Conservation (phyloP, 441 rosid genomes). For the Gossypium gossypioides region DNA sequence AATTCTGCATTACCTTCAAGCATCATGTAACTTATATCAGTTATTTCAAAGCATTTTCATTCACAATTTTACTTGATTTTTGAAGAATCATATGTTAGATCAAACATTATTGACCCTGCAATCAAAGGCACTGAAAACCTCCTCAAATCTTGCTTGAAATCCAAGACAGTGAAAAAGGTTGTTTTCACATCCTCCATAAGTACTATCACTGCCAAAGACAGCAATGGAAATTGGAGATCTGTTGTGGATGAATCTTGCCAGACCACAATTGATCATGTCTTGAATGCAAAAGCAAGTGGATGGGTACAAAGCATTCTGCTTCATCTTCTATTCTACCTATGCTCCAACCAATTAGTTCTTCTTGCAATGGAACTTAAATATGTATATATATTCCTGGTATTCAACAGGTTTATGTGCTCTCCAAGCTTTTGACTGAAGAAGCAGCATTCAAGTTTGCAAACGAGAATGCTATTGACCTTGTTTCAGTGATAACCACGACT, state of each 20-base stretch:
- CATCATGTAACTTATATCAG: background rate
- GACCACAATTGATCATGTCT: conserved; percentile 34
- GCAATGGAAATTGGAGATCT: conserved; percentile 39
- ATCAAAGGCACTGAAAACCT: conserved; percentile 56
- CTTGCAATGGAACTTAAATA: background rate
- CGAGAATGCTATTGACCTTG: conserved; percentile 48
- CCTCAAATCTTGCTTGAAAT: conserved; percentile 57
- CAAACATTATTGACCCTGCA: conserved; percentile 58
- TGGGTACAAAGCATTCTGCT: conserved; percentile 39
- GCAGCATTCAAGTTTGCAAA: conserved; percentile 58
- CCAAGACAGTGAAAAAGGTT: conserved; percentile 57
- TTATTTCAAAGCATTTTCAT: background rate
- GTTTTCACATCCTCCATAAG: conserved; percentile 83
- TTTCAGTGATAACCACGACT: conserved; percentile 60
- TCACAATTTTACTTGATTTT: background rate
- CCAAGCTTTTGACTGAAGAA: conserved; percentile 62
- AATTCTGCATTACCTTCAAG: background rate
- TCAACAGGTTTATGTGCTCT: conserved; percentile 53
- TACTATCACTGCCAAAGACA: conserved; percentile 58
- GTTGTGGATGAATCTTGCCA: conserved; percentile 65
- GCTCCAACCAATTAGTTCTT: background rate
- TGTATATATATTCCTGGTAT: background rate
- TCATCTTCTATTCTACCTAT: background rate
- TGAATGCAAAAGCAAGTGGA: conserved; percentile 60
- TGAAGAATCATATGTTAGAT: conserved; percentile 40